phyloP scores from a whole-genome alignment of 805 yeast genomes.

The Monosporozyma aquatica region DNA sequence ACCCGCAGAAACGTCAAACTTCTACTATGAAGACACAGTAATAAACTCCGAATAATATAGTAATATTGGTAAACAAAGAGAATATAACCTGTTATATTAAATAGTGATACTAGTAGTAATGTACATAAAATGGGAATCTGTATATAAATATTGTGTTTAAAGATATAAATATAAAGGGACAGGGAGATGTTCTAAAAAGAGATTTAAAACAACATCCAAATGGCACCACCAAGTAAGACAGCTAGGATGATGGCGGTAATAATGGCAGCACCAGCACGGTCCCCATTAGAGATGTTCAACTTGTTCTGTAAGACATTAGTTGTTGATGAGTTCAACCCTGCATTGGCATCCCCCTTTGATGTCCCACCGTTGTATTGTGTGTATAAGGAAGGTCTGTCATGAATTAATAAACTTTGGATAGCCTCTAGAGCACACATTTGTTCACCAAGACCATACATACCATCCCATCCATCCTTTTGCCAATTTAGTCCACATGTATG shows the following conservation, averaged over 20 bases:
- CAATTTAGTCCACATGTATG: slow-evolving; percentile 71
- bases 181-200: too few species aligned
- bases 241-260: slow-evolving; percentile 68
- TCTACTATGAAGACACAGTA: too few species aligned
- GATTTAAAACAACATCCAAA: slow-evolving; percentile 63
- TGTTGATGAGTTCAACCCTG: slow-evolving; percentile 38
- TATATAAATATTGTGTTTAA: too few species aligned
- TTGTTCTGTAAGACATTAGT: slow-evolving; percentile 29
- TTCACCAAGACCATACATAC: slow-evolving; percentile 65
- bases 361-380: slow-evolving; percentile 46
- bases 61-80: too few species aligned
- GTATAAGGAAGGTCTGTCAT: slow-evolving; percentile 42
- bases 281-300: slow-evolving; percentile 47
- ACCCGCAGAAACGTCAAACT: too few species aligned
- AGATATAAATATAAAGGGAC: too few species aligned
- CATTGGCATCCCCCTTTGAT: slow-evolving; percentile 45
- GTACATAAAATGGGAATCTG: too few species aligned
- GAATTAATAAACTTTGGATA: slow-evolving; percentile 41
- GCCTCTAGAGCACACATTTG: slow-evolving; percentile 67
- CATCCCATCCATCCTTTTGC: slow-evolving; percentile 53
- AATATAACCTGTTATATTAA: too few species aligned
- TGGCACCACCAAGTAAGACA: slow-evolving; percentile 50
- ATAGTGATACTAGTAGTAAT: too few species aligned
- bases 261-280: slow-evolving; percentile 84
- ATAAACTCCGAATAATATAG: too few species aligned